Percentiles rank a stretch among this genome's conserved stretches.
phyloP scores from a whole-genome alignment of 2,329 filamentous ascomycete genomes.

The Aspergillus candidus region DNA sequence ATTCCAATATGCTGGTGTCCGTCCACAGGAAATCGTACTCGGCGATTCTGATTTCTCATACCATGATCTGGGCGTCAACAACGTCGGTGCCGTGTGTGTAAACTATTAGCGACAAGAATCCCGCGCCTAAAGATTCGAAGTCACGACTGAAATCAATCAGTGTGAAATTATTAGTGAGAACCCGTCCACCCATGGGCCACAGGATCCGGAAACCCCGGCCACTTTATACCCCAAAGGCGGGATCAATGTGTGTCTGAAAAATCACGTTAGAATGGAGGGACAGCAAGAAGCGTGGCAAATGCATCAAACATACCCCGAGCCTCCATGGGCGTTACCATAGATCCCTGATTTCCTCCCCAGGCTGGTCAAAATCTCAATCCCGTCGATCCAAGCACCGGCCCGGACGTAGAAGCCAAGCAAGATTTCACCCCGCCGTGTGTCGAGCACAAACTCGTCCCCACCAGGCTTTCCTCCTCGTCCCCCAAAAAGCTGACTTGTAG shows the following conservation, averaged over 20 bases:
- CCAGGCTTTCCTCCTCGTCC: constrained; percentile 65
- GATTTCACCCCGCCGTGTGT: constrained; percentile 77
- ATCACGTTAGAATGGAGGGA: constrained; percentile 6
- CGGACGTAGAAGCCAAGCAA: constrained; percentile 80
- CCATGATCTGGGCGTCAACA: too few relatives aligned
- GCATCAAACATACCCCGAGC: constrained; percentile 62
- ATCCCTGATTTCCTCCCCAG: constrained; percentile 77
- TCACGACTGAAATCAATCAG: constrained; percentile 34
- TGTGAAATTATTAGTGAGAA: constrained; percentile 75
- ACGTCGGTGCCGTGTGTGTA: too few relatives aligned
- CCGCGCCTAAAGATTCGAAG: too few relatives aligned
- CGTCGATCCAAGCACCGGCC: constrained; percentile 76
- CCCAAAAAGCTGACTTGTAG: constrained; percentile 77
- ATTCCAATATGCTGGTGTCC: too few relatives aligned
- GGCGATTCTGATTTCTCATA: too few relatives aligned
- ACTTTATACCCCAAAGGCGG: constrained; percentile 84
- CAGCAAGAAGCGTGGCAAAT: neutral
- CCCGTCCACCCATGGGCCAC: constrained; percentile 73
- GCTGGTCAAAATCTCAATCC: constrained; percentile 82
- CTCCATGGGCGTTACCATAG: constrained; percentile 75
- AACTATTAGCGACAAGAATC: too few relatives aligned
- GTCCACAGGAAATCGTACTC: too few relatives aligned
- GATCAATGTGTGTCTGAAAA: constrained; percentile 70
- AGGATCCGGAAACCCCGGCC: constrained; percentile 79
- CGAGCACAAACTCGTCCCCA: constrained; percentile 69